These are phyloP conservation scores for Curvularia verruculosa DNA, from an alignment of 2,329 filamentous ascomycete species.

Conservation along the genomic window DNA sequence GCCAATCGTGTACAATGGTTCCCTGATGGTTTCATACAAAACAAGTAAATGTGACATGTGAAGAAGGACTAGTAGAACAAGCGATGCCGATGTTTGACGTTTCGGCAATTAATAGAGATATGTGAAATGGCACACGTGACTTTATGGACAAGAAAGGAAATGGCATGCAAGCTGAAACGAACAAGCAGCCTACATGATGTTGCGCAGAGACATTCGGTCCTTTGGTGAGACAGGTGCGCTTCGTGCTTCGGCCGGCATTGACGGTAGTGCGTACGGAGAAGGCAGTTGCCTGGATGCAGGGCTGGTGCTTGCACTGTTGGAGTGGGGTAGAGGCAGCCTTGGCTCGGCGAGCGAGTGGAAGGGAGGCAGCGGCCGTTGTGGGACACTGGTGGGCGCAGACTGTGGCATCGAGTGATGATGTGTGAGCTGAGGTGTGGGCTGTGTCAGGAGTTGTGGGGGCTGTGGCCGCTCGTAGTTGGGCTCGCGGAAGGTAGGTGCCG, in stretches of 20 bases:
- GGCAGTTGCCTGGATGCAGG: conserved; percentile 42
- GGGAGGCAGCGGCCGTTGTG: conserved; percentile 40
- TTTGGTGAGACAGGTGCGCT: conserved; percentile 45
- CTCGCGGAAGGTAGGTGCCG: conserved; percentile 31
- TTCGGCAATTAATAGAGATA: conserved; percentile 26
- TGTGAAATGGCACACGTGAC: conserved; percentile 17
- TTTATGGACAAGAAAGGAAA: conserved; percentile 32
- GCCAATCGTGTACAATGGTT: conserved; percentile 17
- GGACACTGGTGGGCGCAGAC: conserved; percentile 28
- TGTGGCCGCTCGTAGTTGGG: conserved; percentile 35
- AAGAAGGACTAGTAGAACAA: conserved; percentile 17
- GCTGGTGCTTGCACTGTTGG: conserved; percentile 30
- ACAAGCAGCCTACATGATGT: conserved; percentile 40
- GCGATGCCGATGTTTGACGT: conserved; percentile 16
- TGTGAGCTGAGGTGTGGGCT: conserved; percentile 38
- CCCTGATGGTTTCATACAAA: conserved; percentile 15
- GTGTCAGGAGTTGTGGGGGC: conserved; percentile 41
- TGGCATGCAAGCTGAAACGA: conserved; percentile 31
- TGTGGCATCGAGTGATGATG: conserved; percentile 44
- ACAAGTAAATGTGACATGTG: conserved; percentile 7
- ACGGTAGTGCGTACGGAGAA: conserved; percentile 35
- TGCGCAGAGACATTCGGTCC: conserved; percentile 43
- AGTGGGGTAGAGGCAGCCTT: conserved; percentile 32
- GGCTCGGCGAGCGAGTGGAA: conserved; percentile 45
- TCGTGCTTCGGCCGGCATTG: conserved; percentile 27